Evolutionary conservation across 495 filamentous ascomycete species (phyloP), one percentile per base, ranked within the genome.

Genomic region (Tuber calosporum): DNA sequence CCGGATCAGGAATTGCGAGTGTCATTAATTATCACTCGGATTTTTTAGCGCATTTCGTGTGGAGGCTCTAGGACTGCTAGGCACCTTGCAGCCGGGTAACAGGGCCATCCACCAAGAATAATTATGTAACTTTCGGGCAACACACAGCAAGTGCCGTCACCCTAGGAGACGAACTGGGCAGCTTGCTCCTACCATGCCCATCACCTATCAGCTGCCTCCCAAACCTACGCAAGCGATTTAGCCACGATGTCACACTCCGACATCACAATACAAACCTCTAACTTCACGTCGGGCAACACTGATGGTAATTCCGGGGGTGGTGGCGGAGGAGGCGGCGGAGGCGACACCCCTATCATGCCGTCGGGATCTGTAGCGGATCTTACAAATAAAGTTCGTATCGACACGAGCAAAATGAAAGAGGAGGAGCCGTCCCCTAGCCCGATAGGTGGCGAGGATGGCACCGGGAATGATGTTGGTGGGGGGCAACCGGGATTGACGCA

Each of bases 401-500:
- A 81, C 41, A 73, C 74, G 22, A 81, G 77, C 66, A 79, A 75
- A 30, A 48, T 79, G 26, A 72, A 62, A 41, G 69, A 76, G 58
- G 58, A 41, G 42, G 72, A 74, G 19, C 62, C 36, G 66, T 38
- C n/a, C 34, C 68, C 22, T 48, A 41, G 40, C 70, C 22, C 48
- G 71, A 48, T 22, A 36, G 53, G 53, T 62, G 53, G 30, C 19
- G 72, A 38, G 41, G 36, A 22, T 66, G 37, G 38, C 19, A 45
- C 34, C n/a, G 69, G 73, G 20, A 67, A 58, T 36, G 67, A 72
- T 22, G 71, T 11, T 20, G 53, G 68, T n/a, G 73, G 37, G 34
- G 66, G 19, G 2, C 48, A 62, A 4, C 42, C 4, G 84, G 88
- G 36, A 67, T 36, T 73, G 22, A 71, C 70, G 17, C 79, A 78